A percentile compares a stretch with the other conserved stretches of the same genome.
phyloP scores from a whole-genome alignment of 768 basidiomycete species.

The Calocera viscosa region DNA sequence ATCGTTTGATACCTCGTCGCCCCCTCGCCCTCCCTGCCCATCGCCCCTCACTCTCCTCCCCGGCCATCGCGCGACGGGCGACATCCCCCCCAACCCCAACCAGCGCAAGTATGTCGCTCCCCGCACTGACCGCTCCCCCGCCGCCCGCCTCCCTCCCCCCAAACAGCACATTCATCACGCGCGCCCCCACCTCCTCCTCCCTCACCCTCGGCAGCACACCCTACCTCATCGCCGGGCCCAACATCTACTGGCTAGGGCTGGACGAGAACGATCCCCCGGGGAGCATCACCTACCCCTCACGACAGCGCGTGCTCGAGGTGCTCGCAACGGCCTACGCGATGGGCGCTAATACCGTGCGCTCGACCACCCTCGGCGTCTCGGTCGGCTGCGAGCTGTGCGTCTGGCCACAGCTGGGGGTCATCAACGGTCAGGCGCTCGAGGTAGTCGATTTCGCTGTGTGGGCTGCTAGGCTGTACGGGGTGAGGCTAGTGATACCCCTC shows the following conservation, averaged over 20 bases:
- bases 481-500: constrained; percentile 19
- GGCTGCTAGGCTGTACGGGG: constrained; percentile 16
- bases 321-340: constrained; percentile 21
- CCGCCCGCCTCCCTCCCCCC: not conserved
- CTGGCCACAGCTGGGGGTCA: constrained; percentile 15
- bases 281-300: constrained; percentile 15
- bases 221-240: constrained; percentile 9
- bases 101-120: not conserved
- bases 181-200: not conserved
- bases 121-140: not conserved
- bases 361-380: constrained; percentile 18
- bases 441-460: constrained; percentile 19
- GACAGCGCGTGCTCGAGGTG: constrained; percentile 16
- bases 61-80: too few species aligned
- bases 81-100: too few species aligned
- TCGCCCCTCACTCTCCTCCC: too few species aligned
- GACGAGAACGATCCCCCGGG: constrained; percentile 20
- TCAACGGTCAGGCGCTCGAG: constrained; percentile 16
- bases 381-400: constrained; percentile 16
- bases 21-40: too few species aligned
- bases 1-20: too few species aligned
- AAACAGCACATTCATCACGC: not conserved
- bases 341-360: constrained; percentile 21
- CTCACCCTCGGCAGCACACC: not conserved
- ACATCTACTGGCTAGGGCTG: constrained; percentile 22